Evolutionary conservation across 169 alveolate species (phyloP).

Genomic region (Eimeria praecox): DNA sequence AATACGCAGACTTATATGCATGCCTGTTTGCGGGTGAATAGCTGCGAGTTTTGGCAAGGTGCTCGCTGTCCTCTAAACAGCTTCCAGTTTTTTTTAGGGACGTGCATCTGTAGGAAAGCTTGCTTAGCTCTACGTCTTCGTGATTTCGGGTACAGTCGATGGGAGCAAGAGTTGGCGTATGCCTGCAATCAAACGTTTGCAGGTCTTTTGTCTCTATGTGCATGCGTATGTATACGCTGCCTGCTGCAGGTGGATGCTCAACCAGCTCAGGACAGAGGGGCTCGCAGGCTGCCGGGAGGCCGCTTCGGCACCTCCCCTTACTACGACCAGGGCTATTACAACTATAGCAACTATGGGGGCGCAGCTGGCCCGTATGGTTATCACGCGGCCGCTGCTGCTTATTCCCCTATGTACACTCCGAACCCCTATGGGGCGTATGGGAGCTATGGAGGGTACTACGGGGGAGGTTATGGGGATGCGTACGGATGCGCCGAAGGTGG

Average conservation of each 20-base stretch:
- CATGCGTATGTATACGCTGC: not conserved
- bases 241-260: conserved; percentile 68
- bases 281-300: conserved; percentile 68
- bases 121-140: not conserved
- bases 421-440: conserved; percentile 64
- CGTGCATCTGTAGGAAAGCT: not conserved
- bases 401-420: conserved; percentile 69
- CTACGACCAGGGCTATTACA: conserved; percentile 64
- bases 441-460: conserved; percentile 65
- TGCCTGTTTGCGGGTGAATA: not conserved
- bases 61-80: not conserved
- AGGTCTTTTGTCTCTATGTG: not conserved
- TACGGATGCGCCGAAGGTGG: conserved; percentile 71
- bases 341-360: conserved; percentile 48
- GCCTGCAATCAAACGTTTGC: not conserved
- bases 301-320: conserved; percentile 58
- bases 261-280: conserved; percentile 73
- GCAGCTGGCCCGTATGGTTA: conserved; percentile 71
- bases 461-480: conserved; percentile 64
- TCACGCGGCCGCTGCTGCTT: conserved; percentile 71
- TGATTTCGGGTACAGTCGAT: not conserved
- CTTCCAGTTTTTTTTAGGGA: not conserved
- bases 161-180: not conserved
- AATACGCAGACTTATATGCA: not conserved
- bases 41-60: not conserved